Base-by-base conservation (phyloP, 306 rosid species). In the Fragaria ananassa region DNA sequence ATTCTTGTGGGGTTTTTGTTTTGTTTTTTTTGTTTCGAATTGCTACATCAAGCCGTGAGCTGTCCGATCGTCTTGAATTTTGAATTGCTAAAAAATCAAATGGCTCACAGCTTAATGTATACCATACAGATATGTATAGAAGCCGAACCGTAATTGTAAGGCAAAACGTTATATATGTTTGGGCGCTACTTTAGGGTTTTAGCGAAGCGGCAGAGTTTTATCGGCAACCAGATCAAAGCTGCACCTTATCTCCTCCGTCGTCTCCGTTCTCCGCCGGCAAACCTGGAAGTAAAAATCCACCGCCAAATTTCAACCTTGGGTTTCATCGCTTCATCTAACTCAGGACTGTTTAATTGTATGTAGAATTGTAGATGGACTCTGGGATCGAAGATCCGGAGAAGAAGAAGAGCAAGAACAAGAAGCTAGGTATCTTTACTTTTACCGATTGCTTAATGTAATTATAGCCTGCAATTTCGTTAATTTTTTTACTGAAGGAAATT, bases 321-420 rank as follows among this genome's bases (percentile, higher is more conserved):
- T 0, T 10, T 23, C 23, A 34, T 39, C 37, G 42, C 18, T 58
- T 25, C 42, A 11, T 57, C 54, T 57, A 1, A 23, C 23, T 21
- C 27, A 27, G 27, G 14, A 9, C 12, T 3, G 68, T 57, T 57
- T 18, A 27, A 27, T 27, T 27, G 27, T 27, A 27, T 27, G 27
- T 27, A 27, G 27, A n/a, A 73, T 56, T 10, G 42, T 57, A 87
- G 82, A 81, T 83, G 81, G 77, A 82, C 39, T 27, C 77, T 10
- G 82, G 71, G 42, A 57, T 86, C 57, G 96, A 91, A 78, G 98
- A 94, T 77, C 98, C 92, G 0, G 98, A 94, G 84, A 92, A 87
- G 88, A 95, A 92, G 72, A 95, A 87, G 89, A 95, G 90, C 77
- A 95, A 95, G 83, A 92, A 92, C 47, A 97, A 92, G 72, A 95